These are phyloP conservation scores for Neostapfia colusana DNA, from an alignment of 176 grass and related monocot species.

Conservation along the genomic window DNA sequence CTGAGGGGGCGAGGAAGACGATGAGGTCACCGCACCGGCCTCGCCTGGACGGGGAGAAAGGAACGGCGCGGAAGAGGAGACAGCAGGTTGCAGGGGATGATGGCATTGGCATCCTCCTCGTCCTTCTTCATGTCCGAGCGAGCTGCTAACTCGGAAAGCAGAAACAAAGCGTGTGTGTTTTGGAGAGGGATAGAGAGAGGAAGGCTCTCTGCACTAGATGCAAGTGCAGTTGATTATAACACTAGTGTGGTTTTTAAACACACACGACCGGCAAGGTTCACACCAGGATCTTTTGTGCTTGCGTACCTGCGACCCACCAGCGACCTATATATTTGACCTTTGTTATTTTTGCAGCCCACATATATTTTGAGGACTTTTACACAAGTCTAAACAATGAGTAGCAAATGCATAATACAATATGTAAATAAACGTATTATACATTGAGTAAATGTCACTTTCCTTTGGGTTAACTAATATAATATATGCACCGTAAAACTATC, in stretches of 20 bases:
- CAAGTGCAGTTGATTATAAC: constrained; percentile 38
- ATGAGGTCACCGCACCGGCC: constrained; percentile 40
- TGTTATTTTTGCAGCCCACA: too few relatives aligned
- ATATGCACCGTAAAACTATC: too few relatives aligned
- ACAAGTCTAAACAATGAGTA: too few relatives aligned
- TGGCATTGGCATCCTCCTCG: constrained; percentile 43
- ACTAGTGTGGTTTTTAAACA: constrained; percentile 48
- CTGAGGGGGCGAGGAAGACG: constrained; percentile 18
- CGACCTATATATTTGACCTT: too few relatives aligned
- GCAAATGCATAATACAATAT: too few relatives aligned
- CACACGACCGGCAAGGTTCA: constrained; percentile 12
- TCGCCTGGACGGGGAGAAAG: not conserved
- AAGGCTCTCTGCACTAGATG: constrained; percentile 37
- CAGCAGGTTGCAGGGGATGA: constrained; percentile 17
- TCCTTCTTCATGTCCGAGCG: constrained; percentile 38
- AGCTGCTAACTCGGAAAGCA: constrained; percentile 27
- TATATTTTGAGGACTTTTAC: too few relatives aligned
- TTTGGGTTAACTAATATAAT: too few relatives aligned
- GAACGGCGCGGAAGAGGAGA: constrained; percentile 16
- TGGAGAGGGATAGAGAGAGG: constrained; percentile 19
- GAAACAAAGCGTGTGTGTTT: constrained; percentile 26
- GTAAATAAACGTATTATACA: too few relatives aligned
- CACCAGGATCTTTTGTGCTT: constrained; percentile 37
- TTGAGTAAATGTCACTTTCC: too few relatives aligned
- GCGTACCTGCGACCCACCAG: not conserved